phyloP scores from a whole-genome alignment of 1,284 basidiomycete species.

The Papiliotrema laurentii region DNA sequence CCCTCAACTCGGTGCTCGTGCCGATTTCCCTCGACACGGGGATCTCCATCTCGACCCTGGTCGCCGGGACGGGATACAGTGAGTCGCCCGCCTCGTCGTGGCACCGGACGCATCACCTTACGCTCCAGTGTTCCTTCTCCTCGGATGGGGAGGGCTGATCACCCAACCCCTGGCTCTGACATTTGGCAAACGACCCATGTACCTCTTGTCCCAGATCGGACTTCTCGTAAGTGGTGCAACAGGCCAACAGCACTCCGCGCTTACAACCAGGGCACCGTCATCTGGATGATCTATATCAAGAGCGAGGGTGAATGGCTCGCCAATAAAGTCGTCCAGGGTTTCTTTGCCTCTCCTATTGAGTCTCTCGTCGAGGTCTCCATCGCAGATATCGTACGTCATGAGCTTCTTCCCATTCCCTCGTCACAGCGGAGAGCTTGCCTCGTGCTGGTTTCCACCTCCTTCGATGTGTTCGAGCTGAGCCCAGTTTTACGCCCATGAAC shows the following conservation, averaged over 20 bases:
- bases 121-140: conserved; percentile 18
- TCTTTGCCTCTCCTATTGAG: conserved; percentile 19
- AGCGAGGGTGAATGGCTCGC: conserved; percentile 13
- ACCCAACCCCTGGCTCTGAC: conserved; percentile 21
- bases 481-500: conserved; percentile 20
- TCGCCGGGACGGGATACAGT: conserved; percentile 21
- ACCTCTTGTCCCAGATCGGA: conserved; percentile 10
- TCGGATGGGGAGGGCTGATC: conserved; percentile 26
- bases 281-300: conserved; percentile 17
- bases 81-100: too few species aligned
- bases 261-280: conserved; percentile 8
- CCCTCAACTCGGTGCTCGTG: conserved; percentile 21
- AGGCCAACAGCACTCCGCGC: not conserved
- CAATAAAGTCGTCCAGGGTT: conserved; percentile 19
- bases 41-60: conserved; percentile 16
- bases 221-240: conserved; percentile 7
- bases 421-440: not conserved
- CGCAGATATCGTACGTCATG: conserved; percentile 4
- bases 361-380: conserved; percentile 15
- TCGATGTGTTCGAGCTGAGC: not conserved
- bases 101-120: too few species aligned
- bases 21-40: conserved; percentile 16
- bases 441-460: too few species aligned
- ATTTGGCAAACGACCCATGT: conserved; percentile 23
- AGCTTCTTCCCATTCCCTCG: not conserved